Conservation (phyloP, 768 basidiomycete species). For the Agrocybe pediades region DNA sequence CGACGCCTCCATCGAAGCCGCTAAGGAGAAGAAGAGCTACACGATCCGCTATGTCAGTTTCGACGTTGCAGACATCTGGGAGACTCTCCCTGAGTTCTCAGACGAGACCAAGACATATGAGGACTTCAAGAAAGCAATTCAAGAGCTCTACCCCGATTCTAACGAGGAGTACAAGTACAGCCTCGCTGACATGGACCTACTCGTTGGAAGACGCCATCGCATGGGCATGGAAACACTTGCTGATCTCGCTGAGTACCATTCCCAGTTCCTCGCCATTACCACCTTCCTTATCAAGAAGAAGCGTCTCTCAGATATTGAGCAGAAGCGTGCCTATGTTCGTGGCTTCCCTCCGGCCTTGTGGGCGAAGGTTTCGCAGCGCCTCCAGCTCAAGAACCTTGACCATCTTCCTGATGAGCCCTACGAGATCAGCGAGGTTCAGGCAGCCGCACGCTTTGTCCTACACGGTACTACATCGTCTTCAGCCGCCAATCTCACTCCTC, state of each 20-base stretch:
- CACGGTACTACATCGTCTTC: slow-evolving; percentile 2
- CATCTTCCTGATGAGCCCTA: slow-evolving; percentile 26
- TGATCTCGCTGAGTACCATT: slow-evolving; percentile 20
- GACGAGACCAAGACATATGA: background rate
- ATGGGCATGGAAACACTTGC: slow-evolving; percentile 11
- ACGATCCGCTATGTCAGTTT: background rate
- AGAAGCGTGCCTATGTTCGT: slow-evolving; percentile 9
- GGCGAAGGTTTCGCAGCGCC: slow-evolving; percentile 10
- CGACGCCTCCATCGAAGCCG: background rate
- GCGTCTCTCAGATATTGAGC: slow-evolving; percentile 18
- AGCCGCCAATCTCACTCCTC: background rate
- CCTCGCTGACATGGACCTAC: slow-evolving; percentile 6
- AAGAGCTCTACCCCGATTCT: slow-evolving; percentile 9
- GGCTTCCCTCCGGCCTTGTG: slow-evolving; percentile 11
- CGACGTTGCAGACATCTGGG: slow-evolving; percentile 1
- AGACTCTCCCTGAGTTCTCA: background rate
- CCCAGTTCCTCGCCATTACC: slow-evolving; percentile 18
- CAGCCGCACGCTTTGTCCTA: slow-evolving; percentile 19
- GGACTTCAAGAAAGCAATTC: slow-evolving; percentile 10
- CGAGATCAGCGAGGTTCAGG: slow-evolving; percentile 17
- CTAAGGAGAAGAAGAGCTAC: background rate
- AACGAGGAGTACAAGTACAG: slow-evolving; percentile 3
- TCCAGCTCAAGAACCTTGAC: slow-evolving; percentile 22
- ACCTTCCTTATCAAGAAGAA: slow-evolving; percentile 18
- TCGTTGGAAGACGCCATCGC: slow-evolving; percentile 5